Evolutionary conservation across 768 basidiomycete species (phyloP).

Genomic region (Leccinum aurantiacum): DNA sequence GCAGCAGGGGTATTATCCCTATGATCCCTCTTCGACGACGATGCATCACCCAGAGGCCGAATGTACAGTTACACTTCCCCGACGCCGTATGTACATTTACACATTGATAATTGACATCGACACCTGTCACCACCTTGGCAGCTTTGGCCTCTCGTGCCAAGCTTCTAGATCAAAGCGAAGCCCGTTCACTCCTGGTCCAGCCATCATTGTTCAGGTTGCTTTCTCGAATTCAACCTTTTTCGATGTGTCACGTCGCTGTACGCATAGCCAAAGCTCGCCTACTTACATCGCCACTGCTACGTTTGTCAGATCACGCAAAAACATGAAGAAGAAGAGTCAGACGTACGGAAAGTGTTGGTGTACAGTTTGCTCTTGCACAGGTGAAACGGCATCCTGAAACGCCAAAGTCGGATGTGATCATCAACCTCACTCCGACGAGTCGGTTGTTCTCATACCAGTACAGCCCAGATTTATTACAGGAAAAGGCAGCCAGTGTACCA

Average conservation of each 20-base stretch:
- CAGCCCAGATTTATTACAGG: not conserved
- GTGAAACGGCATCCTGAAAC: slow-evolving; percentile 9
- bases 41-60: not conserved
- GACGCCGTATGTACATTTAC: not conserved
- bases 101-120: not conserved
- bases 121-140: not conserved
- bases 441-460: slow-evolving; percentile 8
- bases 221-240: slow-evolving; percentile 3
- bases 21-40: slow-evolving; percentile 16
- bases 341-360: slow-evolving; percentile 9
- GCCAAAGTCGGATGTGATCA: not conserved
- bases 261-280: not conserved
- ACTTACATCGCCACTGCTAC: slow-evolving; percentile 13
- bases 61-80: not conserved
- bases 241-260: not conserved
- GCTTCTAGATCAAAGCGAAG: not conserved
- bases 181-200: not conserved
- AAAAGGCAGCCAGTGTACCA: not conserved
- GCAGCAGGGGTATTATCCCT: slow-evolving; percentile 23
- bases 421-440: not conserved
- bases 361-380: slow-evolving; percentile 15
- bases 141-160: not conserved
- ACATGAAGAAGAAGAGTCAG: not conserved
- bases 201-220: not conserved
- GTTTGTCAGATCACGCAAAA: slow-evolving; percentile 1